Evolutionary conservation across 371 early-diverging fungal genomes (phyloP).

Genomic region (Mortierella sp.): DNA sequence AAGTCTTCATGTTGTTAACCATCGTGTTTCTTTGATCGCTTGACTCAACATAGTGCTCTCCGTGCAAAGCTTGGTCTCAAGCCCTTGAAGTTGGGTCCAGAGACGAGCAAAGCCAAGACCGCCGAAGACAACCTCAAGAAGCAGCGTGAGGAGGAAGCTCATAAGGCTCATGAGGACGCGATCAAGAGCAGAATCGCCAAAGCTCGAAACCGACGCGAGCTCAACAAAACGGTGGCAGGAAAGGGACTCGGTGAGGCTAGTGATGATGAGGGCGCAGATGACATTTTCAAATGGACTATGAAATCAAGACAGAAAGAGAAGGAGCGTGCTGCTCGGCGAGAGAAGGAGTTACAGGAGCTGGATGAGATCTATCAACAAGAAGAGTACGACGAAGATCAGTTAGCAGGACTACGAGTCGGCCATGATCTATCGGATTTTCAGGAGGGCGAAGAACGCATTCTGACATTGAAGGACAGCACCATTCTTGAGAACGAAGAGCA

Average conservation of each 20-base stretch:
- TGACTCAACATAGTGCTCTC: conserved; percentile 3
- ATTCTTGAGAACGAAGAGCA: conserved; percentile 80
- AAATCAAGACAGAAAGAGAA: conserved; percentile 61
- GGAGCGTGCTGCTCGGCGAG: conserved; percentile 62
- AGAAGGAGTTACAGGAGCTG: conserved; percentile 52
- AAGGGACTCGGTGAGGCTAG: conserved; percentile 76
- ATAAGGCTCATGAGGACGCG: conserved; percentile 59
- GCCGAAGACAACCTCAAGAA: conserved; percentile 76
- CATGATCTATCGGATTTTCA: conserved; percentile 79
- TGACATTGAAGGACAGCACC: conserved; percentile 87
- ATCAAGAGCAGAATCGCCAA: conserved; percentile 66
- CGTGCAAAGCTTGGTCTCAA: conserved; percentile 78
- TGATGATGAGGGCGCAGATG: conserved; percentile 69
- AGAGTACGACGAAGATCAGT: conserved; percentile 58
- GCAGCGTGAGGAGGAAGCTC: conserved; percentile 61
- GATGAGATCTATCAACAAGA: conserved; percentile 34
- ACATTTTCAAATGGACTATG: conserved; percentile 68
- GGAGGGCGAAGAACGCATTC: conserved; percentile 81
- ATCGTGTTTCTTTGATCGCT: neutral
- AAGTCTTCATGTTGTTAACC: neutral
- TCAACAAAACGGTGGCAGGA: conserved; percentile 70
- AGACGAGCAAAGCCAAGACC: conserved; percentile 59
- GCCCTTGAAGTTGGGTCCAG: conserved; percentile 63
- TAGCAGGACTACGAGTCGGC: conserved; percentile 81
- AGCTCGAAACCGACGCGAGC: conserved; percentile 68